phyloP scores from a whole-genome alignment of 495 filamentous ascomycete genomes.

The Neurospora sp. region DNA sequence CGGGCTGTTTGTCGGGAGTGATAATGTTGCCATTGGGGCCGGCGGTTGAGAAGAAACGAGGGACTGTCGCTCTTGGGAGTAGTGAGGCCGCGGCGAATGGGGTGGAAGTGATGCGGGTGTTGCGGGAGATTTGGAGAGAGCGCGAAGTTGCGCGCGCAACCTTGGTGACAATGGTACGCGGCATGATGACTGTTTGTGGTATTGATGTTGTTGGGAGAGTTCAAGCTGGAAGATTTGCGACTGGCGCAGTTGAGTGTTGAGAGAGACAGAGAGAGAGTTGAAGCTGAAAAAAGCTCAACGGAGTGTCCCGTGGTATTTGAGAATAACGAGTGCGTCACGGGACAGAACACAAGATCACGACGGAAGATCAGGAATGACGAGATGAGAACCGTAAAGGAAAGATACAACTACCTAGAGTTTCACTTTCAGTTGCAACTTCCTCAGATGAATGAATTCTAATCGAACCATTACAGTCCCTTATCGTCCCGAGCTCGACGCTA shows the following conservation, averaged over 20 bases:
- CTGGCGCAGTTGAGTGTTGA: not conserved
- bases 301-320: not conserved
- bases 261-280: not conserved
- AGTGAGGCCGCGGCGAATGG: conserved; percentile 2
- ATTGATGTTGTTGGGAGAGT: not conserved
- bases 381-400: not conserved
- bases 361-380: not conserved
- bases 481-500: not conserved
- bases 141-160: conserved; percentile 14
- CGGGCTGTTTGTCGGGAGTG: conserved; percentile 22
- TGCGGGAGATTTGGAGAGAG: conserved; percentile 6
- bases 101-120: not conserved
- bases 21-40: conserved; percentile 15
- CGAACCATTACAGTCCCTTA: not conserved
- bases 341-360: not conserved
- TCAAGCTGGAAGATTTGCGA: not conserved
- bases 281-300: not conserved
- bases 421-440: not conserved
- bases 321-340: not conserved
- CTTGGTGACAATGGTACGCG: conserved; percentile 15
- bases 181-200: conserved; percentile 16
- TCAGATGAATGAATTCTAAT: not conserved
- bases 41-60: conserved; percentile 9
- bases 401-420: not conserved
- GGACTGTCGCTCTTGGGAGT: not conserved